Evolutionary conservation across 106 monocot genomes (phyloP), one percentile per base, ranked within the genome.

Genomic region (Dendrobium chrysotoxum): DNA sequence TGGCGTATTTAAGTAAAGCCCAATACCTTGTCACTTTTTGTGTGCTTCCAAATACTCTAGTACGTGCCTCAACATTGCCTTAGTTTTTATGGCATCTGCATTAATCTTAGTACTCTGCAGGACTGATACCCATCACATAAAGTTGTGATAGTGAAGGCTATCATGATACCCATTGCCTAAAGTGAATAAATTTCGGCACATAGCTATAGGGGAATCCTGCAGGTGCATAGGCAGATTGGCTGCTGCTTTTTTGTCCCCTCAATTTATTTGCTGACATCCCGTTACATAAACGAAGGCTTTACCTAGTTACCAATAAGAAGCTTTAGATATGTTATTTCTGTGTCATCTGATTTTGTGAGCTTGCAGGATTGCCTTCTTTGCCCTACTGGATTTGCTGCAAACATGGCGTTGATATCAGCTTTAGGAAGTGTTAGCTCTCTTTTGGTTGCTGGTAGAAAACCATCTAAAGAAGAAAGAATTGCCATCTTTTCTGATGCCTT

Each of bases 401-500:
- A 96, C 79, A 83, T 94, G 92, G 94, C 97, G 79, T 92, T 97
- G 77, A 89, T 97, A 79, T 80, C 92, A 21, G 92, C 97, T 79
- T 79, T 97, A 75, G 97, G 92, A 89, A 94, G 90, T 83, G 31
- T 94, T 11, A 83, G 80, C 75, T 94, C 90, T 76, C 84, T 97
- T 42, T 79, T 86, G 79, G 39, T 82, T 85, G 18, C 28, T 78
- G 80, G 70, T 82, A 76, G 79, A 58, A 89, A 83, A 78, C 90
- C 91, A 58, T 83, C 83, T 40, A 77, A 85, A 44, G 78, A 83
- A 76, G 88, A 96, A 68, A 94, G 75, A 76, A 81, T 97, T 80
- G 97, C 94, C 16, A 81, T 96, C 72, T 96, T 96, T 78, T 96
- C 97, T 65, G 97, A 97, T 86, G 88, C 90, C 30, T 82, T 97